Base-by-base conservation (phyloP, 228 moss, liverwort and hornwort species). In the Sphagnum magellanicum region DNA sequence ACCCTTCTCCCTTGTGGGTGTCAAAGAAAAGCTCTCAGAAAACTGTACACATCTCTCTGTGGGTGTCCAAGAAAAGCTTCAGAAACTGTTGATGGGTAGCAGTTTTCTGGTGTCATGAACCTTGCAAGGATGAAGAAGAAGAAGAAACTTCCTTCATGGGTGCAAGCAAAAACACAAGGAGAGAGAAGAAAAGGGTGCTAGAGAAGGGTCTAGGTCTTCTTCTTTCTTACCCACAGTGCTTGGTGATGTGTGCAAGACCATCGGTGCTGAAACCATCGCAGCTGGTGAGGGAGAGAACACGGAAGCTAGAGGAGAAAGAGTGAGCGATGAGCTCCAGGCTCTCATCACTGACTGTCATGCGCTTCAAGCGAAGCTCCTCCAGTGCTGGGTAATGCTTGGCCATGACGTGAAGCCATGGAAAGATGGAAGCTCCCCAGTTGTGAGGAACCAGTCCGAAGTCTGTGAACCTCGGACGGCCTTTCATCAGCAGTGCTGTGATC, bases 251-350 rank as follows among this genome's bases (percentile, higher is more conserved):
- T 48, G 87, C 72, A 5, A 97, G 84, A 4, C 97, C 97, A 11
- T 91, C 90, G 16, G 93, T 90, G 59, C 90, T 89, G 82, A 97
- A 93, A 16, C 97, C 93, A 66, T 93, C 93, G 72, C 97, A 97
- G 68, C 85, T 83, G 48, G 81, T 88, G 46, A 97, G 90, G 3
- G 77, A 76, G 1, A 97, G 73, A 13, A 83, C 77, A 53, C 85
- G 89, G 69, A 97, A 97, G 72, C 75, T 87, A 32, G 32, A 32
- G 16, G 90, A 88, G 64, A 97, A 97, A 10, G 72, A 78, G 4
- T 57, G 49, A 9, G 76, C 89, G n/a, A 97, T 5, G 65, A 87
- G 67, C 63, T 71, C n/a, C 65, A 97, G 71, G 69, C 85, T 82
- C 66, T 78, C 84, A 51, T 97, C 97, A 11, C 89, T 83, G 10